Conservation (phyloP, 208 protist species). For the Trypanosoma vivax region DNA sequence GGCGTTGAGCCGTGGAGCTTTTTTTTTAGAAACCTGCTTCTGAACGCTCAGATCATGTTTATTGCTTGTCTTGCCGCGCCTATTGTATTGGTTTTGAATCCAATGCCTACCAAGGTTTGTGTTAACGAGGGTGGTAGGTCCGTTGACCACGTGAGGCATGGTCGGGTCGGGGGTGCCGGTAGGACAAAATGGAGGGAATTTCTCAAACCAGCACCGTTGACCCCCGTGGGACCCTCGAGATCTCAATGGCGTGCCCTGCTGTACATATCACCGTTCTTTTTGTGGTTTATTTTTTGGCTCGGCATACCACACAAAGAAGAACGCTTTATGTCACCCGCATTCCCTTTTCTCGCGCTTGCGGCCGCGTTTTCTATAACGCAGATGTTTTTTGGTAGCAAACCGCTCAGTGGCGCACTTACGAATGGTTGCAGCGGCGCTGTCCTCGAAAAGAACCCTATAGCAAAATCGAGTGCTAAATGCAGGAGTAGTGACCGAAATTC, state of each 20-base stretch:
- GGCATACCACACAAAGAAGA: constrained; percentile 93
- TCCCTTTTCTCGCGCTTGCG: constrained; percentile 86
- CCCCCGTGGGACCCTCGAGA: background rate
- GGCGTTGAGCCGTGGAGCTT: constrained; percentile 90
- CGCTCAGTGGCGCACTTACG: background rate
- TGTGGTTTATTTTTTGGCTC: constrained; percentile 88
- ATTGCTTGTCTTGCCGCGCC: constrained; percentile 43
- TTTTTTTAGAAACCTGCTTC: constrained; percentile 88
- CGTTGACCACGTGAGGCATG: background rate
- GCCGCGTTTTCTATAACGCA: constrained; percentile 48
- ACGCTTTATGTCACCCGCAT: constrained; percentile 90
- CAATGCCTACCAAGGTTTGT: background rate
- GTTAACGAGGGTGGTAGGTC: background rate
- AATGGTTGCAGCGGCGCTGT: background rate
- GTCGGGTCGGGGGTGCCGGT: background rate
- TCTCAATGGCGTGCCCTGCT: constrained; percentile 34
- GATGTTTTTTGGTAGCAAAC: constrained; percentile 3
- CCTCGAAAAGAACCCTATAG: too few relatives aligned
- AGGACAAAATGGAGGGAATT: background rate
- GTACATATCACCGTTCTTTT: constrained; percentile 74
- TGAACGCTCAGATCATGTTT: constrained; percentile 94
- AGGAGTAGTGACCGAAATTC: too few relatives aligned
- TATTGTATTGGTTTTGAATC: constrained; percentile 23
- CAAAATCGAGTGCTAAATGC: too few relatives aligned
- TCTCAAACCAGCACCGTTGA: too few relatives aligned